Percentiles rank a stretch among this genome's conserved stretches.
phyloP scores from a whole-genome alignment of 495 filamentous ascomycete genomes.

The Trichoderma reesei region DNA sequence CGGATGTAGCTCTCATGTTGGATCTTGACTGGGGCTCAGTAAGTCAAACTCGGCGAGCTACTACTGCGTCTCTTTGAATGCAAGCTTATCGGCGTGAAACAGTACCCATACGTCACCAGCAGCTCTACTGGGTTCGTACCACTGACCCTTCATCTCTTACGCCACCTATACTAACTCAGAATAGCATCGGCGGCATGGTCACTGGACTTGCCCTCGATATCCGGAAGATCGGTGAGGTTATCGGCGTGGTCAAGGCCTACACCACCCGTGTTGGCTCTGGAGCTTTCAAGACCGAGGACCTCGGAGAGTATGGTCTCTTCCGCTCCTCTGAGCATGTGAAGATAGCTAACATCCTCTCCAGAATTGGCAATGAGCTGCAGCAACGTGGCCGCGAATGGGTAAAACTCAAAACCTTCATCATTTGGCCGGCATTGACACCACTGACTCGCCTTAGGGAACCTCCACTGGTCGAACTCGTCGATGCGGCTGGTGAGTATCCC shows the following conservation, averaged over 20 bases:
- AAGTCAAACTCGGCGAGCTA: background rate
- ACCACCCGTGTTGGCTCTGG: slow-evolving; percentile 69
- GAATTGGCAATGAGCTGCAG: slow-evolving; percentile 31
- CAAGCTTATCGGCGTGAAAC: slow-evolving; percentile 8
- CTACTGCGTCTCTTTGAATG: background rate
- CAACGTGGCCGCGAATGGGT: slow-evolving; percentile 29
- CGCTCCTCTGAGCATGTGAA: background rate
- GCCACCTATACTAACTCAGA: slow-evolving; percentile 65
- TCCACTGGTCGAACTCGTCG: slow-evolving; percentile 76
- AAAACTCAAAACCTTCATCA: slow-evolving; percentile 9
- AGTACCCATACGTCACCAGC: slow-evolving; percentile 61
- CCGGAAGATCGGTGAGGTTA: slow-evolving; percentile 45
- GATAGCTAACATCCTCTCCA: background rate
- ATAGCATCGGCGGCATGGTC: slow-evolving; percentile 65
- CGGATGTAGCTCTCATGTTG: too few species aligned
- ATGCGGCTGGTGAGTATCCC: slow-evolving; percentile 52
- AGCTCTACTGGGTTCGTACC: slow-evolving; percentile 32
- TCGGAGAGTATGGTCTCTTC: slow-evolving; percentile 35
- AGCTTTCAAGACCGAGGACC: slow-evolving; percentile 76
- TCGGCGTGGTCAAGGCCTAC: slow-evolving; percentile 82
- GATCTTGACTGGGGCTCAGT: background rate
- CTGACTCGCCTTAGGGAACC: slow-evolving; percentile 49
- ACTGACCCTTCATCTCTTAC: too few species aligned
- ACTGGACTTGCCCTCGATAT: slow-evolving; percentile 55
- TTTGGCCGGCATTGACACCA: background rate